Base-by-base conservation (phyloP, 345 rosid species). In the Salix purpurea region DNA sequence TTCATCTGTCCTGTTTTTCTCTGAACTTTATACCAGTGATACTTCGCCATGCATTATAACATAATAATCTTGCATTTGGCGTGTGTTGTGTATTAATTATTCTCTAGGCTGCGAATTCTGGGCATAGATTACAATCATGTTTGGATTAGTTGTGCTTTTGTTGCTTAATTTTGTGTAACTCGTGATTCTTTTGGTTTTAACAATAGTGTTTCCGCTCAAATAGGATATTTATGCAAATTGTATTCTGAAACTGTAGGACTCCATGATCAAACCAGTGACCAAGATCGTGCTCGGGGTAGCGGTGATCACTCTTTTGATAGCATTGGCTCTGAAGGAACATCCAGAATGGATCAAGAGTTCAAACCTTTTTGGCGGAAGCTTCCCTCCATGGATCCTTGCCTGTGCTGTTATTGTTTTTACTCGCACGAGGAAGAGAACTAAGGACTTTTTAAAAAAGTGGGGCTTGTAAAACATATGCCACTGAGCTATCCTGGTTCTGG, bases 351-450 rank as follows among this genome's bases (percentile, higher is more conserved):
- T 90, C 34, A 81, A 84, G 78, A 91, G 81, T 24, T 71, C 80
- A 13, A 79, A 88, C 77, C 6, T 88, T 72, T 79, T 84, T 15
- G 79, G 81, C 6, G 90, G 88, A 40, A 87, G 80, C 85, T 90
- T 89, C 78, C 94, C 96, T 62, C 97, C 99, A 10, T 93, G 99
- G 98, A 75, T 96, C 75, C 88, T 96, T 6, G 99, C 99, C 21
- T 93, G 92, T 77, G 70, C 89, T 7, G 92, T 96, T 7, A 89
- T 96, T 23, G 97, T 91, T 71, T 93, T 96, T 77, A 90, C 92
- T n/a, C 96, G 97, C 40, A 92, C 87, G 84, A 92, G 97, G 89
- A 96, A 93, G 92, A 86, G 99, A 86, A 92, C 97, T 19, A 84
- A 78, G 82, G 85, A 91, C 83, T 84, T 88, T 68, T 85, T 93